phyloP scores from a whole-genome alignment of 2,329 filamentous ascomycete species.

The Venturia nashicola region DNA sequence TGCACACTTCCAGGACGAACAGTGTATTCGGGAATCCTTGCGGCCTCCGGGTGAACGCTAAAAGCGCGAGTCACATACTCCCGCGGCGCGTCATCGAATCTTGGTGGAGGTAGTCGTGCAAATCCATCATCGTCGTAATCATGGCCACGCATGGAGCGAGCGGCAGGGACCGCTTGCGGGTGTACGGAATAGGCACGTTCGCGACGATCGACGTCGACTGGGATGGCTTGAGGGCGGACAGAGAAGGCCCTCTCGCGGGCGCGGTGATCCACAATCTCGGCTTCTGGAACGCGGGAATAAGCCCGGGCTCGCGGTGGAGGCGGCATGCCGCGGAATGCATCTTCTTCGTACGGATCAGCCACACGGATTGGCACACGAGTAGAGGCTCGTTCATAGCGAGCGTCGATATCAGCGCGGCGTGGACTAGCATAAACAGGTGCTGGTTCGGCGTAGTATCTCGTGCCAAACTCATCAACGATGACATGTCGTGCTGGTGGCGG shows the following conservation, averaged over 20 bases:
- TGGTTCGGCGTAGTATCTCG: constrained; percentile 53
- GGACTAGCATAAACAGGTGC: background rate
- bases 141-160: background rate
- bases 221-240: background rate
- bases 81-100: background rate
- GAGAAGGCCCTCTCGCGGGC: constrained; percentile 4
- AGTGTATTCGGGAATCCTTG: background rate
- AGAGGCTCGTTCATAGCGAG: background rate
- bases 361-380: background rate
- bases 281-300: constrained; percentile 5
- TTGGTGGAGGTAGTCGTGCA: background rate
- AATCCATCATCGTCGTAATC: background rate
- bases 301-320: constrained; percentile 4
- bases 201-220: background rate
- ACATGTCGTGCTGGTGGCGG: constrained; percentile 48
- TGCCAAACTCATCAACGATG: constrained; percentile 71
- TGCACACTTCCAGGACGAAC: constrained; percentile 1
- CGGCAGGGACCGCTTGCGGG: background rate
- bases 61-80: constrained; percentile 19
- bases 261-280: background rate
- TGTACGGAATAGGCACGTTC: constrained; percentile 6
- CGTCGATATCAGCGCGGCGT: background rate
- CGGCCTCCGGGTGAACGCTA: constrained; percentile 26
- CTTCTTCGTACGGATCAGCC: constrained; percentile 2
- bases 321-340: constrained; percentile 5